phyloP scores from a whole-genome alignment of 2,329 filamentous ascomycete species.

The Chrysosporium keratinophilum region DNA sequence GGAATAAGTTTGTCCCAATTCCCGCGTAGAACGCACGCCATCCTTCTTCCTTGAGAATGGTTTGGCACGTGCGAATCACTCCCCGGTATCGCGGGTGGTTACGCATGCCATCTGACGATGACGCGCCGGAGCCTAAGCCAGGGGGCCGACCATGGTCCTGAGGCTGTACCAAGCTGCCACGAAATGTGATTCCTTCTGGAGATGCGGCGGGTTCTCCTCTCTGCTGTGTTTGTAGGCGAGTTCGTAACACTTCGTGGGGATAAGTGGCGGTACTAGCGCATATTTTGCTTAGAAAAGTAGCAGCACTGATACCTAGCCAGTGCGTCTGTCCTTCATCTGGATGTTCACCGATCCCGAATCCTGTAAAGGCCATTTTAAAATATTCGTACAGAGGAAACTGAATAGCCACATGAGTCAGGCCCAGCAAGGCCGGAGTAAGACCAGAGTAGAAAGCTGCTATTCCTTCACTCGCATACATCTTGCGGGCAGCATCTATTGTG shows the following conservation, averaged over 20 bases:
- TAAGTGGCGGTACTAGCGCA: slow-evolving; percentile 92
- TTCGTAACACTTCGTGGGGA: slow-evolving; percentile 91
- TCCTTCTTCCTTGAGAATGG: slow-evolving; percentile 80
- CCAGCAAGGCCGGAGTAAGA: slow-evolving; percentile 79
- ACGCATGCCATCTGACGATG: slow-evolving; percentile 49
- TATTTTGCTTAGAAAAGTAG: slow-evolving; percentile 88
- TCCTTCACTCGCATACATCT: slow-evolving; percentile 91
- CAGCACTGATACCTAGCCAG: slow-evolving; percentile 72
- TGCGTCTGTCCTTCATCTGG: slow-evolving; percentile 54
- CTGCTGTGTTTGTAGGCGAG: slow-evolving; percentile 85
- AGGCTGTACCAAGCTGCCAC: slow-evolving; percentile 30
- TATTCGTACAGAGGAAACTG: slow-evolving; percentile 96
- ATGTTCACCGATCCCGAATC: slow-evolving; percentile 70
- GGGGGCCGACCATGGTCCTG: slow-evolving; percentile 39
- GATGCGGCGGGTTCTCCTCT: slow-evolving; percentile 44
- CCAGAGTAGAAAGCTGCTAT: slow-evolving; percentile 89
- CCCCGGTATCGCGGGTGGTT: slow-evolving; percentile 58
- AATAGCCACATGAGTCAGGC: slow-evolving; percentile 88
- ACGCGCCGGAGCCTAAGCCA: slow-evolving; percentile 26
- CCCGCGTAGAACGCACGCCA: slow-evolving; percentile 96
- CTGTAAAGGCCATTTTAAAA: slow-evolving; percentile 82
- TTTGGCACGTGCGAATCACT: slow-evolving; percentile 68
- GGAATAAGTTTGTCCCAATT: slow-evolving; percentile 94
- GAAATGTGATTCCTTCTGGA: slow-evolving; percentile 44
- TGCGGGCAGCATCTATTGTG: slow-evolving; percentile 81